phyloP scores from a whole-genome alignment of 2,329 filamentous ascomycete species.

The Colletotrichum sp. region DNA sequence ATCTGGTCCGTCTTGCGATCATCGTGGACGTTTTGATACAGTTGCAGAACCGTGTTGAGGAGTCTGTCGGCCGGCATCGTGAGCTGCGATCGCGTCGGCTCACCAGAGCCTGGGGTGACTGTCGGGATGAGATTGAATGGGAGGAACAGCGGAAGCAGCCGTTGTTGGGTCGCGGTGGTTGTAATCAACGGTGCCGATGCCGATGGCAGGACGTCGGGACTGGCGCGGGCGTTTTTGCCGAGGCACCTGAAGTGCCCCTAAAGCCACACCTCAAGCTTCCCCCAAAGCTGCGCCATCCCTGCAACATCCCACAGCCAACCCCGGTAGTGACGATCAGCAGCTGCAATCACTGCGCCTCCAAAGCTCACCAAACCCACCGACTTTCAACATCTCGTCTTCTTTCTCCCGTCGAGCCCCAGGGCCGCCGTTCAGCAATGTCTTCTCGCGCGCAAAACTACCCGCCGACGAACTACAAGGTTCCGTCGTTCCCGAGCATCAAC shows the following conservation, averaged over 20 bases:
- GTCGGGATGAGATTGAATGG: neutral
- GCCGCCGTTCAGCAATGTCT: neutral
- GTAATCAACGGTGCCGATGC: neutral
- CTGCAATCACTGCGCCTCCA: neutral
- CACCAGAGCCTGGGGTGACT: neutral
- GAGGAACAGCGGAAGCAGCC: neutral
- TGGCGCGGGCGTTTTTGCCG: constrained; percentile 25
- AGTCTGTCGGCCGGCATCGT: constrained; percentile 71
- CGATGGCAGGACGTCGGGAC: constrained; percentile 7
- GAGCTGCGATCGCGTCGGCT: neutral
- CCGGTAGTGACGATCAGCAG: neutral
- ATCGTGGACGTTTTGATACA: constrained; percentile 60
- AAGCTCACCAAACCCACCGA: constrained; percentile 14
- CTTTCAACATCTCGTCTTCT: neutral
- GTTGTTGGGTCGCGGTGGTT: neutral
- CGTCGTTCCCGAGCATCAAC: constrained; percentile 82
- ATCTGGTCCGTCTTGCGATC: constrained; percentile 58
- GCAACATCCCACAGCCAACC: constrained; percentile 1
- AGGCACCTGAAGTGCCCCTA: constrained; percentile 26
- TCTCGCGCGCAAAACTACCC: constrained; percentile 32
- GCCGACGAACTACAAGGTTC: constrained; percentile 64
- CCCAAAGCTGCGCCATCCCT: constrained; percentile 10
- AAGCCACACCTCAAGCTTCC: constrained; percentile 13
- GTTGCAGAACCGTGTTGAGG: constrained; percentile 68
- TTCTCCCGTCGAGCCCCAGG: neutral